Evolutionary conservation across 129 eudicot species (phyloP).

Genomic region (Gnaphalium uliginosum): DNA sequence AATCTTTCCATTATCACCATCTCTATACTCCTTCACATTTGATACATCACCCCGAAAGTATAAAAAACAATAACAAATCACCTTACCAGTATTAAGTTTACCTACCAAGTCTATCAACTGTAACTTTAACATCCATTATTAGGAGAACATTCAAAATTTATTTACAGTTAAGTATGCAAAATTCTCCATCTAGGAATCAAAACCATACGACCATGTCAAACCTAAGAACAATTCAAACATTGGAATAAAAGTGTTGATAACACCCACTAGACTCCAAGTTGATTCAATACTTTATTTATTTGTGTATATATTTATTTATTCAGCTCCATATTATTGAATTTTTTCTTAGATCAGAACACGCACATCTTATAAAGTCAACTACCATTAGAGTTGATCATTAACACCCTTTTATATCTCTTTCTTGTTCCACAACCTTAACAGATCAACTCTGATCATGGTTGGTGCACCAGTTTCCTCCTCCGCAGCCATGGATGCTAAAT

Average conservation of each 20-base stretch:
- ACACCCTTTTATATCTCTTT: conserved; percentile 23
- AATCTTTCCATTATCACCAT: neutral
- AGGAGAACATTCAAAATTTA: neutral
- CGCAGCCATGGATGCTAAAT: conserved; percentile 20
- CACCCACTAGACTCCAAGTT: conserved; percentile 20
- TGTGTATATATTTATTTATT: neutral
- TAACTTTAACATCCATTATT: neutral
- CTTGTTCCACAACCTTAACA: conserved; percentile 7
- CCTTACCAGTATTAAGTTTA: neutral
- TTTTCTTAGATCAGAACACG: conserved; percentile 15
- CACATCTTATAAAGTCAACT: conserved; percentile 34
- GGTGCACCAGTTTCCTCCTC: conserved; percentile 37
- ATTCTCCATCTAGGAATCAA: neutral
- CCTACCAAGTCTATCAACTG: too few species aligned
- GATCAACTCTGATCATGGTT: conserved; percentile 29
- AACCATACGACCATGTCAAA: conserved; percentile 16
- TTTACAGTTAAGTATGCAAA: too few species aligned
- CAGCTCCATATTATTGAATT: conserved; percentile 15
- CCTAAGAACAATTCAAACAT: conserved; percentile 34
- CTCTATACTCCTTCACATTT: neutral
- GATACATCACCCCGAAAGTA: neutral
- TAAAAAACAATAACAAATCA: neutral
- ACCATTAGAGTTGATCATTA: conserved; percentile 15
- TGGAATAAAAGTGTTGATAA: conserved; percentile 20
- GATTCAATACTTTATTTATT: conserved; percentile 5